A percentile compares a stretch with the other conserved stretches of the same genome.
Evolutionary conservation across 768 basidiomycete genomes (phyloP).

Genomic region (Cystofilobasidium capitatum): DNA sequence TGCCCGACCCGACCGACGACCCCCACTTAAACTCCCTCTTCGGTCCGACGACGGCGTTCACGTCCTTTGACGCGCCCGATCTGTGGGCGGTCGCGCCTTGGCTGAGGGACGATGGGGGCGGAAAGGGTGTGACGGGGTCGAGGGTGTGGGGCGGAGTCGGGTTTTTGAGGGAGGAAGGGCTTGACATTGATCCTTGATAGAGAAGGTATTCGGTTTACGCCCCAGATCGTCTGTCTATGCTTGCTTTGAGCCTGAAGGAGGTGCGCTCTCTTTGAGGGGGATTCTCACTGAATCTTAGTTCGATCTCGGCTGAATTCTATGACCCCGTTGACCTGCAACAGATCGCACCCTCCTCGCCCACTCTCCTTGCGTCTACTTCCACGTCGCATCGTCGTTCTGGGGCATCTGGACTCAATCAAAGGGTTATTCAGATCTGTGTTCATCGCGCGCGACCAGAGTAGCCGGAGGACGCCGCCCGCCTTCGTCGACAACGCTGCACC

Average conservation of each 20-base stretch:
- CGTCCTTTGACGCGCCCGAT: conserved; percentile 17
- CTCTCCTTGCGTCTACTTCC: no score
- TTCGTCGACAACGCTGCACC: no score
- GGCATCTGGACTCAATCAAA: no score
- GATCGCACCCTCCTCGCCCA: no score
- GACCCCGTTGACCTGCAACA: no score
- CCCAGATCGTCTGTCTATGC: background rate
- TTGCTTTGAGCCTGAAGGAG: background rate
- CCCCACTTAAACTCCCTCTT: background rate
- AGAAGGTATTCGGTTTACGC: background rate
- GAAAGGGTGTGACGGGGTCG: background rate
- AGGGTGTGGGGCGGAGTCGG: background rate
- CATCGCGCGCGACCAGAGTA: no score
- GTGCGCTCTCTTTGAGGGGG: no score
- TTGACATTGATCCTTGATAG: background rate
- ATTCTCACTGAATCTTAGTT: no score
- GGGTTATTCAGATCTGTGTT: no score
- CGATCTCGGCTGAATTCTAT: no score
- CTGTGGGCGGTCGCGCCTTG: conserved; percentile 25
- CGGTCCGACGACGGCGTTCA: background rate
- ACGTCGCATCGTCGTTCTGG: no score
- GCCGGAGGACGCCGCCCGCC: no score
- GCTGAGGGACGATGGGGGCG: background rate
- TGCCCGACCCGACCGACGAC: background rate
- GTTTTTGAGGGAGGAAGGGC: background rate